phyloP scores from a whole-genome alignment of 805 yeast species.

The Metschnikowia peoriensis region DNA sequence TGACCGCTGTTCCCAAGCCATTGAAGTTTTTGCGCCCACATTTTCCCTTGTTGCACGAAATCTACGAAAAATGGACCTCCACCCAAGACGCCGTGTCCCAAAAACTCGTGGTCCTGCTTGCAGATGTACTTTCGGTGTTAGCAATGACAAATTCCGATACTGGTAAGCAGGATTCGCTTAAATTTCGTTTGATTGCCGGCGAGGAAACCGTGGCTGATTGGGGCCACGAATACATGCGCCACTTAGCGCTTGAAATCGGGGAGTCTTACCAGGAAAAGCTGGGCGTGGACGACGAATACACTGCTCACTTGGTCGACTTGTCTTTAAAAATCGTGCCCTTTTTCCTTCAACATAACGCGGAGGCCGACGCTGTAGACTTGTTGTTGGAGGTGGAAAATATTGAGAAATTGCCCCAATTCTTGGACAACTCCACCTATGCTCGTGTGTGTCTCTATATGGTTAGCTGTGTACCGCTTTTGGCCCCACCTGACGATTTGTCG shows the following conservation, averaged over 20 bases:
- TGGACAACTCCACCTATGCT: slow-evolving; percentile 77
- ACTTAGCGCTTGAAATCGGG: slow-evolving; percentile 92
- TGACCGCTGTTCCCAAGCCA: slow-evolving; percentile 99
- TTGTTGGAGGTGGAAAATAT: slow-evolving; percentile 86
- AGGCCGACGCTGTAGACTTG: slow-evolving; percentile 96
- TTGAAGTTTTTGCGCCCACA: slow-evolving; percentile 91
- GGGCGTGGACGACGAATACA: slow-evolving; percentile 35
- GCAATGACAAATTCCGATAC: slow-evolving; percentile 92
- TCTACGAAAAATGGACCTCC: slow-evolving; percentile 67
- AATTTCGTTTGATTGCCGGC: slow-evolving; percentile 66
- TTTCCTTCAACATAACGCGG: slow-evolving; percentile 92
- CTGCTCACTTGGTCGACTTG: slow-evolving; percentile 53
- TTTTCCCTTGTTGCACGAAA: slow-evolving; percentile 62
- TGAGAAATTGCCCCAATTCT: slow-evolving; percentile 76
- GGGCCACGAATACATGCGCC: slow-evolving; percentile 99
- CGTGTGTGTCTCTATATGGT: slow-evolving; percentile 94
- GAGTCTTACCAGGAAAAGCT: slow-evolving; percentile 64
- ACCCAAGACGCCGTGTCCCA: slow-evolving; percentile 23
- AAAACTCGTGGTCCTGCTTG: slow-evolving; percentile 54
- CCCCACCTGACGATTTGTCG: slow-evolving; percentile 89
- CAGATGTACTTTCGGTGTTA: slow-evolving; percentile 87
- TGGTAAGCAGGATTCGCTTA: slow-evolving; percentile 74
- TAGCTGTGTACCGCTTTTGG: slow-evolving; percentile 92
- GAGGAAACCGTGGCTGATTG: slow-evolving; percentile 69
- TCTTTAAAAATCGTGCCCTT: slow-evolving; percentile 81